Evolutionary conservation across 768 basidiomycete genomes (phyloP).

Genomic region (Pisolithus tinctorius): DNA sequence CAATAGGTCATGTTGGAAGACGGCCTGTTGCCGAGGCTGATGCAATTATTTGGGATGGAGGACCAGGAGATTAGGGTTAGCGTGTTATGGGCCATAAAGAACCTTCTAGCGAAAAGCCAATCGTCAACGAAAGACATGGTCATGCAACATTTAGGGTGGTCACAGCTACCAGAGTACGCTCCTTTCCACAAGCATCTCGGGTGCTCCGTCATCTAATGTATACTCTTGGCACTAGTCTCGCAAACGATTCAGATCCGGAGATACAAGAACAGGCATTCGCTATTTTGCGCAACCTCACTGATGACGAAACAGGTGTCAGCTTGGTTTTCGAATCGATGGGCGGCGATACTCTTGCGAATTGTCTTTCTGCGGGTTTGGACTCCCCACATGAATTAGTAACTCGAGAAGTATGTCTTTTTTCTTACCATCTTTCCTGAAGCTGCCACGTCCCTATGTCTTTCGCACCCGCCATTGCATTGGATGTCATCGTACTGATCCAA

Average conservation of each 20-base stretch:
- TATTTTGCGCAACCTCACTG: slow-evolving; percentile 60
- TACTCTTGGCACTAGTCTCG: slow-evolving; percentile 34
- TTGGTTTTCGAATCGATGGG: slow-evolving; percentile 53
- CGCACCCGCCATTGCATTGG: too few species aligned
- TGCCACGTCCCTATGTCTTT: not conserved
- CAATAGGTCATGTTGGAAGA: slow-evolving; percentile 57
- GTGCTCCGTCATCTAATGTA: not conserved
- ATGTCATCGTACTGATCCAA: too few species aligned
- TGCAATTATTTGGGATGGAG: slow-evolving; percentile 45
- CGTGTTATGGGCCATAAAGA: slow-evolving; percentile 85
- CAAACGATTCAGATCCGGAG: slow-evolving; percentile 44
- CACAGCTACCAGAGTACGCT: slow-evolving; percentile 47
- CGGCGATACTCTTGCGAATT: slow-evolving; percentile 36
- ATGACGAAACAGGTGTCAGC: slow-evolving; percentile 56
- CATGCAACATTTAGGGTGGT: slow-evolving; percentile 68
- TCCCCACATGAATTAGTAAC: slow-evolving; percentile 48
- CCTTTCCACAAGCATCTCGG: not conserved
- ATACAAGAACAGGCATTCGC: slow-evolving; percentile 69
- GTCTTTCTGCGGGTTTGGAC: slow-evolving; percentile 43
- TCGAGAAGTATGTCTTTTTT: slow-evolving; percentile 35
- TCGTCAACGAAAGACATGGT: slow-evolving; percentile 57
- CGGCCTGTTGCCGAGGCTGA: slow-evolving; percentile 59
- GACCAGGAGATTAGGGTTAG: slow-evolving; percentile 58
- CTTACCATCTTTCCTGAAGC: not conserved
- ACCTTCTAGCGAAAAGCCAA: slow-evolving; percentile 60